Evolutionary conservation across 2,329 filamentous ascomycete species (phyloP).

Genomic region (Thelonectria olida): DNA sequence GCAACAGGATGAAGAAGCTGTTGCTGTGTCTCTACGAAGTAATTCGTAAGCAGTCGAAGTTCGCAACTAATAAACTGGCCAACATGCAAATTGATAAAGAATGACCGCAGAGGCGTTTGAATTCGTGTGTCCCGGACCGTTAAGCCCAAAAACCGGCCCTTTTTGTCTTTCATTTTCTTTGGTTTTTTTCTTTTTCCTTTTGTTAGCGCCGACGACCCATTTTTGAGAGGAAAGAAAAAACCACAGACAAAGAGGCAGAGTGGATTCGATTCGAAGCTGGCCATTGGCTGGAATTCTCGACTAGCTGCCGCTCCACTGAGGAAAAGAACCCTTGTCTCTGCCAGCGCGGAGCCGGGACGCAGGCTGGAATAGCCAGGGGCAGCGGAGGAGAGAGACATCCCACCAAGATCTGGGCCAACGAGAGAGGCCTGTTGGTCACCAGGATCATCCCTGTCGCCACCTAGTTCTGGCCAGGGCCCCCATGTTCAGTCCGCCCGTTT

Average conservation of each 20-base stretch:
- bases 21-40: too few species aligned
- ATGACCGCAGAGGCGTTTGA: not conserved
- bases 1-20: too few species aligned
- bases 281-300: conserved; percentile 3
- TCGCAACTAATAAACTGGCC: not conserved
- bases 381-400: conserved; percentile 10
- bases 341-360: conserved; percentile 31
- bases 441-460: too few species aligned
- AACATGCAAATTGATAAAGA: too few species aligned
- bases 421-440: not conserved
- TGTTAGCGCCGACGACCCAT: not conserved
- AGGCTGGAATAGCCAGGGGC: conserved; percentile 36
- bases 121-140: not conserved
- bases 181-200: not conserved
- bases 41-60: too few species aligned
- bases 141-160: not conserved
- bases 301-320: conserved; percentile 13
- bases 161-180: not conserved
- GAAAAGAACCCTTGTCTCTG: not conserved
- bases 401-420: conserved; percentile 14
- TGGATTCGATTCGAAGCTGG: not conserved
- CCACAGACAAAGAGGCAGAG: not conserved
- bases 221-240: not conserved
- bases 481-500: conserved; percentile 1
- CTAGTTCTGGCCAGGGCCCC: not conserved